Evolutionary conservation across 352 stramenopile species (phyloP).

Genomic region (Blastocystis sp.): DNA sequence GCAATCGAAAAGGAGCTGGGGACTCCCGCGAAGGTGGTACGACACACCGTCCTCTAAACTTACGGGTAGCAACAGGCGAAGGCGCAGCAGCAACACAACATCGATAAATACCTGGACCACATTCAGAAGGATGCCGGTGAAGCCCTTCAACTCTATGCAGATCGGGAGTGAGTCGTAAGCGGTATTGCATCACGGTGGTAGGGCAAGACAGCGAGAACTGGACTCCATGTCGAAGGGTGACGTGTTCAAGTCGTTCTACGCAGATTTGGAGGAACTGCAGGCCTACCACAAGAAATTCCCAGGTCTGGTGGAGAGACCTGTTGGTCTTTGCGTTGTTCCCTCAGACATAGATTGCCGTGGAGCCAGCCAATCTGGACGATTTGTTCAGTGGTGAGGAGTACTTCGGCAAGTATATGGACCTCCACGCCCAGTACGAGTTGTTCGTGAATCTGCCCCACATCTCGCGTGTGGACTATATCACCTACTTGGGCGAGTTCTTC

Average conservation of each 20-base stretch:
- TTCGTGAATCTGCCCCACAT: slow-evolving; percentile 81
- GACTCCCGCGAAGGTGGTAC: slow-evolving; percentile 80
- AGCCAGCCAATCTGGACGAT: slow-evolving; percentile 28
- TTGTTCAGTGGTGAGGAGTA: slow-evolving; percentile 83
- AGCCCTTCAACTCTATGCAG: slow-evolving; percentile 79
- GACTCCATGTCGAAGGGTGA: slow-evolving; percentile 78
- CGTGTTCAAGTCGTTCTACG: slow-evolving; percentile 83
- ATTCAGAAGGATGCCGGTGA: slow-evolving; percentile 77
- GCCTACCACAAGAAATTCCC: slow-evolving; percentile 82
- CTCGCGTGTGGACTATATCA: slow-evolving; percentile 57
- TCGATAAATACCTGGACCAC: slow-evolving; percentile 79
- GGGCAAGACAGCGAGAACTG: slow-evolving; percentile 79
- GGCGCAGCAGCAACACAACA: slow-evolving; percentile 80
- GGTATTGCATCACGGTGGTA: slow-evolving; percentile 65
- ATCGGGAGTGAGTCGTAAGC: slow-evolving; percentile 75
- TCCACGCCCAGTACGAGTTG: slow-evolving; percentile 80
- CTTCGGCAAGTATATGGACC: slow-evolving; percentile 84
- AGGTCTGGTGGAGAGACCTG: slow-evolving; percentile 74
- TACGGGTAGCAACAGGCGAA: slow-evolving; percentile 76
- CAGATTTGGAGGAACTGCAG: slow-evolving; percentile 81
- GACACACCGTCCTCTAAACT: slow-evolving; percentile 64
- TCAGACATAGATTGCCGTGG: not conserved
- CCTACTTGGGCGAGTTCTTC: slow-evolving; percentile 52
- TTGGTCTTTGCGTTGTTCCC: slow-evolving; percentile 1
- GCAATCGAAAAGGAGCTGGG: slow-evolving; percentile 77